phyloP scores from a whole-genome alignment of 768 basidiomycete genomes.

The Macrolepiota albuminosa region DNA sequence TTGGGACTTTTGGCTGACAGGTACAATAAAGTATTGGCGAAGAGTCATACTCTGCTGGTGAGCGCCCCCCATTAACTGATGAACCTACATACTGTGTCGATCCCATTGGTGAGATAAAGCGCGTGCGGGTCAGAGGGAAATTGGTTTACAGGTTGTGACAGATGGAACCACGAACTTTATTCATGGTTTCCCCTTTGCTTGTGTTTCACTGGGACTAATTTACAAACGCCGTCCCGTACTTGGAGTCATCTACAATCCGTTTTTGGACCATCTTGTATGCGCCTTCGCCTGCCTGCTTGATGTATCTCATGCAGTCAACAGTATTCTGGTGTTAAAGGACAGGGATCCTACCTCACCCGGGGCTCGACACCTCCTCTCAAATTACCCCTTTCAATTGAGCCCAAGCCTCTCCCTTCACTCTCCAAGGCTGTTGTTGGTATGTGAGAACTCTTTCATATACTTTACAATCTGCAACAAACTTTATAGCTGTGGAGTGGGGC shows the following conservation, averaged over 20 bases:
- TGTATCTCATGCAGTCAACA: slow-evolving; percentile 17
- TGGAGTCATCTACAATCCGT: slow-evolving; percentile 93
- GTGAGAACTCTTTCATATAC: slow-evolving; percentile 3
- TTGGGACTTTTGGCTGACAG: not conserved
- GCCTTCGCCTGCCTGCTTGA: not conserved
- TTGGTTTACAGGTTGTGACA: slow-evolving; percentile 21
- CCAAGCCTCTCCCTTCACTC: slow-evolving; percentile 61
- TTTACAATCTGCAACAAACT: not conserved
- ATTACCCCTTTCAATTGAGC: slow-evolving; percentile 59
- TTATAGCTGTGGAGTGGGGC: slow-evolving; percentile 83
- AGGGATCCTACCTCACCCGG: slow-evolving; percentile 72
- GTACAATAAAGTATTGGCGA: slow-evolving; percentile 73
- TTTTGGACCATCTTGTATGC: slow-evolving; percentile 75
- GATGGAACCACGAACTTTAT: slow-evolving; percentile 90
- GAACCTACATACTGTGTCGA: slow-evolving; percentile 95
- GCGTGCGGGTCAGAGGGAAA: not conserved
- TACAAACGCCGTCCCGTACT: slow-evolving; percentile 77
- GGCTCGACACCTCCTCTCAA: slow-evolving; percentile 37
- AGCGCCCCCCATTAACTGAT: slow-evolving; percentile 67
- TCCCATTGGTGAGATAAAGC: slow-evolving; percentile 65
- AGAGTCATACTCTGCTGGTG: slow-evolving; percentile 83
- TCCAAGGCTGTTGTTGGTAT: slow-evolving; percentile 68
- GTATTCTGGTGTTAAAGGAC: slow-evolving; percentile 78
- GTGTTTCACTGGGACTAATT: slow-evolving; percentile 89
- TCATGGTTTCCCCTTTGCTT: slow-evolving; percentile 82